These are phyloP conservation scores for Penicillium dipodomyicola DNA, from an alignment of 495 filamentous ascomycete species.

Conservation along the genomic window DNA sequence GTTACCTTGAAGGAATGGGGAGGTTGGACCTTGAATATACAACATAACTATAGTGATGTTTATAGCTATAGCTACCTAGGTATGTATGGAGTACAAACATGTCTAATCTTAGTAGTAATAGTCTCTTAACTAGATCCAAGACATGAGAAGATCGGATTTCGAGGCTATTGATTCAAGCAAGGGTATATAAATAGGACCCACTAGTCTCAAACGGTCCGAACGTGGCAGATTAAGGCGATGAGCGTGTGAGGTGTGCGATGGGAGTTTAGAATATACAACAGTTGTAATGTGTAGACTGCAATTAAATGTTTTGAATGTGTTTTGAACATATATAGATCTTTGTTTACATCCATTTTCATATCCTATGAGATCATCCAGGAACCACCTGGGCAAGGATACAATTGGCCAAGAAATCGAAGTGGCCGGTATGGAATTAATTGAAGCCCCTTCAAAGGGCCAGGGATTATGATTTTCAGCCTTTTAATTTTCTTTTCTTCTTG, in stretches of 20 bases:
- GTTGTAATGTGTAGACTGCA: no score
- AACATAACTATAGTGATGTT: background rate
- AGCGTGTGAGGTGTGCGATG: background rate
- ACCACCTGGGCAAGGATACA: background rate
- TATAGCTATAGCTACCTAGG: background rate
- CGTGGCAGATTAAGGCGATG: background rate
- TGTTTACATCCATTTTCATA: background rate
- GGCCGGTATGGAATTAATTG: constrained; percentile 14
- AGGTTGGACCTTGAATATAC: background rate
- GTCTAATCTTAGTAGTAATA: constrained; percentile 4
- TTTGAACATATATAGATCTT: no score
- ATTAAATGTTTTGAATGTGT: no score
- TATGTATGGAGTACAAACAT: background rate
- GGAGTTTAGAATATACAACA: background rate
- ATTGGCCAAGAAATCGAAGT: constrained; percentile 12
- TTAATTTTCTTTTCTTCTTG: background rate
- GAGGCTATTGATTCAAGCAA: background rate
- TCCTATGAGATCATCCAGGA: constrained; percentile 7
- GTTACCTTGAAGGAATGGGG: background rate
- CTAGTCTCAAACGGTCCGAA: background rate
- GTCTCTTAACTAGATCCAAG: background rate
- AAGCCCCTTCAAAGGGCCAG: constrained; percentile 5
- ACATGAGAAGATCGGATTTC: background rate
- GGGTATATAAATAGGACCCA: constrained; percentile 5
- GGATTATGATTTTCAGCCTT: background rate